Percentiles rank a stretch among this genome's conserved stretches.
Conservation (phyloP, 2,329 filamentous ascomycete species). For the Scytalidium lignicola region DNA sequence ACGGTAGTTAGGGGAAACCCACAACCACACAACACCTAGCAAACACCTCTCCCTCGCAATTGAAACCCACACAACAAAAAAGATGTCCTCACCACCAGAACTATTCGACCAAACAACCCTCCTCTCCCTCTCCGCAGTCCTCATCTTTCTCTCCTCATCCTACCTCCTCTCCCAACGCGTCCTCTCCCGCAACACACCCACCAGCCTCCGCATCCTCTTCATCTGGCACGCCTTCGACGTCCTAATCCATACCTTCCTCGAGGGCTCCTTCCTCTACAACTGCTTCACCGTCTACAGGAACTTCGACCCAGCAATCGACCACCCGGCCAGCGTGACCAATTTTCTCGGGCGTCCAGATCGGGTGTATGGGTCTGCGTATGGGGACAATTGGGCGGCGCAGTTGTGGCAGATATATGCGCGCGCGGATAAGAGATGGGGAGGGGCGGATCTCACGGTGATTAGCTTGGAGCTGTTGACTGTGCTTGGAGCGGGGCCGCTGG, state of each 20-base stretch:
- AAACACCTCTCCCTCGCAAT: neutral
- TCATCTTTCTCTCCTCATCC: conserved; percentile 46
- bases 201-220: conserved; percentile 70
- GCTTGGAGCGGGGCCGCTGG: conserved; percentile 55
- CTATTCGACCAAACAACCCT: conserved; percentile 57
- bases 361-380: conserved; percentile 51
- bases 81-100: conserved; percentile 6
- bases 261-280: conserved; percentile 88
- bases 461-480: conserved; percentile 63
- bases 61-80: too few species aligned
- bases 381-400: conserved; percentile 48
- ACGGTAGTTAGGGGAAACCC: too few species aligned
- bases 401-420: conserved; percentile 67
- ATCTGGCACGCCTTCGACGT: conserved; percentile 94
- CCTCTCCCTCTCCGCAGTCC: conserved; percentile 50
- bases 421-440: conserved; percentile 59
- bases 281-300: conserved; percentile 71
- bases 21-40: too few species aligned
- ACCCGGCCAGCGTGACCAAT: conserved; percentile 29
- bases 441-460: conserved; percentile 56
- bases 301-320: conserved; percentile 31
- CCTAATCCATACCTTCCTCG: conserved; percentile 84
- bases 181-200: conserved; percentile 30
- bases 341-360: conserved; percentile 44
- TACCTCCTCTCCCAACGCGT: conserved; percentile 42